These are phyloP conservation scores for Phanerochaete sordida DNA, from an alignment of 768 basidiomycete species.

Conservation along the genomic window DNA sequence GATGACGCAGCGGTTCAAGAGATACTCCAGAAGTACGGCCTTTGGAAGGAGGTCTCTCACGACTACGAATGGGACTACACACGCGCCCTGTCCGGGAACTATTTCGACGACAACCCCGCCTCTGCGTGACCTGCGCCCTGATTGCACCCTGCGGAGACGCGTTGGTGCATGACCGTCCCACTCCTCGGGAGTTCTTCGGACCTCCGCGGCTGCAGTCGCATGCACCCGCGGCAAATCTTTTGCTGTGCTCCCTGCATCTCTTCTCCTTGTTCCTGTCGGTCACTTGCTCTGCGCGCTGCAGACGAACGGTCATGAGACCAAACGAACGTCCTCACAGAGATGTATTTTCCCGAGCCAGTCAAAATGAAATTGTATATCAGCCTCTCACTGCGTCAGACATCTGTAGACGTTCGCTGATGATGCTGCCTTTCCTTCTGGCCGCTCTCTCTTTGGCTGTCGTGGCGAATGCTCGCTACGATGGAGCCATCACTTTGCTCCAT, in stretches of 20 bases:
- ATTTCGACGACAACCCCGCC: slow-evolving; percentile 62
- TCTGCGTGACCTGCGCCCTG: not conserved
- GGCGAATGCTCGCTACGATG: not conserved
- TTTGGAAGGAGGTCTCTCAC: slow-evolving; percentile 37
- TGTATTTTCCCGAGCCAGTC: not conserved
- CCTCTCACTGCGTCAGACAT: not conserved
- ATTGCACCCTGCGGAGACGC: not conserved
- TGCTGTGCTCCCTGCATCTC: not conserved
- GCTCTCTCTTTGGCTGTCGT: not conserved
- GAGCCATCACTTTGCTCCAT: slow-evolving; percentile 18
- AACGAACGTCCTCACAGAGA: not conserved
- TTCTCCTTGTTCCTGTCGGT: not conserved
- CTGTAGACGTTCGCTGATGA: not conserved
- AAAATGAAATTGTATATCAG: slow-evolving; percentile 1
- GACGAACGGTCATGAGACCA: slow-evolving; percentile 1
- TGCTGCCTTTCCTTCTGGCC: not conserved
- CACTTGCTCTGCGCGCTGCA: not conserved
- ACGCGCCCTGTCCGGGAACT: slow-evolving; percentile 56
- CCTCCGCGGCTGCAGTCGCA: not conserved
- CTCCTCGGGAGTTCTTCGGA: slow-evolving; percentile 1
- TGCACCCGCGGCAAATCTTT: not conserved
- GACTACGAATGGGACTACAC: slow-evolving; percentile 38
- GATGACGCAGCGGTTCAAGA: slow-evolving; percentile 41
- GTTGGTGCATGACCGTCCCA: not conserved
- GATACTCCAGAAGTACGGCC: slow-evolving; percentile 47